Evolutionary conservation across 768 basidiomycete genomes (phyloP).

Genomic region (Suillus bovinus): DNA sequence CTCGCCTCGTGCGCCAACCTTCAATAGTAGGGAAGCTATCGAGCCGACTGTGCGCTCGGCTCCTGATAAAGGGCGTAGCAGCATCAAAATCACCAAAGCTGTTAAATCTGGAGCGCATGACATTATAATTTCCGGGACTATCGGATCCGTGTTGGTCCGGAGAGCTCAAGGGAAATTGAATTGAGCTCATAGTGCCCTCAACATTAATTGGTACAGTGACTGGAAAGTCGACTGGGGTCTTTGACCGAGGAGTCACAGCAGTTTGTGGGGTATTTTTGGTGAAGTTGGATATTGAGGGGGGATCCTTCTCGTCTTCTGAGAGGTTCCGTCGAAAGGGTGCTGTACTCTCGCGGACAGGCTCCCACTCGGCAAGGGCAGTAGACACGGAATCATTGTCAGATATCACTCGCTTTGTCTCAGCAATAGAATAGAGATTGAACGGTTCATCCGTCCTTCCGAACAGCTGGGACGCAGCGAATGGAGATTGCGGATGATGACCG

Average conservation of each 20-base stretch:
- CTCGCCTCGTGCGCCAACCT: conserved; percentile 84
- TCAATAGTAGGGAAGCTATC: conserved; percentile 57
- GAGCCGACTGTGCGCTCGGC: conserved; percentile 78
- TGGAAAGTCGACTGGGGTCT: conserved; percentile 61
- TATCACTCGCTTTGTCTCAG: conserved; percentile 62
- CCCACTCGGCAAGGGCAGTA: conserved; percentile 51
- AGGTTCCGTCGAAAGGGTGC: conserved; percentile 78
- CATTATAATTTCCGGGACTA: conserved; percentile 51
- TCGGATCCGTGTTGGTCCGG: conserved; percentile 64
- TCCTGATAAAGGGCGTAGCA: conserved; percentile 78
- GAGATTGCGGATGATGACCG: conserved; percentile 71
- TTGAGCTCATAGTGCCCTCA: conserved; percentile 59
- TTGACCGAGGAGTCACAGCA: conserved; percentile 42
- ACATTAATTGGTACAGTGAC: conserved; percentile 49
- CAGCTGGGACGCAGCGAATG: conserved; percentile 84
- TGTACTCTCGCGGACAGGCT: conserved; percentile 52
- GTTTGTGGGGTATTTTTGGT: conserved; percentile 14
- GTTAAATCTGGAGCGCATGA: conserved; percentile 62
- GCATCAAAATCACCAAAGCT: conserved; percentile 75
- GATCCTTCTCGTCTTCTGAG: conserved; percentile 74
- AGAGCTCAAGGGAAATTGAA: conserved; percentile 80
- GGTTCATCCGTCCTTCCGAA: conserved; percentile 79
- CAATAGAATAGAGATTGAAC: conserved; percentile 80
- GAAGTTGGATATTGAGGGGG: conserved; percentile 44
- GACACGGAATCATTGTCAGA: conserved; percentile 53